Base-by-base conservation (phyloP, 2,329 filamentous ascomycete species). In the Parastagonospora nodorum region DNA sequence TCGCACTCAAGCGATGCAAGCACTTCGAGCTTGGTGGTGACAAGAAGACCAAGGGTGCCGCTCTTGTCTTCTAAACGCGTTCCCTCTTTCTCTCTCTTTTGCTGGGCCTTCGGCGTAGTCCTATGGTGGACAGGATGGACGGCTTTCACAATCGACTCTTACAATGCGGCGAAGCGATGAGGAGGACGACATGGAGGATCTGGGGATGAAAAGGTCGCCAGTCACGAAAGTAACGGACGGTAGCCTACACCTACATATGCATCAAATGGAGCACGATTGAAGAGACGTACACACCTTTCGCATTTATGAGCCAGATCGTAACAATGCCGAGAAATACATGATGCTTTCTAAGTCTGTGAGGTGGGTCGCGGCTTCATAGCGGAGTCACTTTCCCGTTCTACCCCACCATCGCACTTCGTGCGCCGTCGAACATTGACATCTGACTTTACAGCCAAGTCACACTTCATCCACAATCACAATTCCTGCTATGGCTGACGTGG, bases 41-140 rank as follows among this genome's bases (percentile, higher is more conserved):
- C 89, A 99, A 99, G 92, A 99, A 99, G 91, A 99, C 94, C 75
- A 99, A 99, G 92, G 94, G 94, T 89, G 94, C 94, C 74, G 94
- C 94, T 81, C 88, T 99, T 77, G 94, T 99, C 75, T 99, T 99
- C 87, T 99, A 96, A 88, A 82, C 84, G 80, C 77, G 74, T 80
- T 80, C 61, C 61, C 62, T 71, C 66, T 65, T 72, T 66, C 64
- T 72, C 67, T 69, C 65, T 68, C 68, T 70, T 70, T 71, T 71
- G 67, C 64, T 72, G 63, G 68, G 66, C 64, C 69, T 64, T 72
- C 64, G 68, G 69, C 68, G 68, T 71, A 69, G 69, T 71, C 65
- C 70, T 67, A 60, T 60, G 68, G 68, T 61, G 66, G 64, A 63
- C 63, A 60, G 66, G 58, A 62, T 61, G 66, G 63, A 69, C 59